A percentile compares a stretch with the other conserved stretches of the same genome.
Conservation (phyloP, 208 protist species). For the Trypanosoma vivax region DNA sequence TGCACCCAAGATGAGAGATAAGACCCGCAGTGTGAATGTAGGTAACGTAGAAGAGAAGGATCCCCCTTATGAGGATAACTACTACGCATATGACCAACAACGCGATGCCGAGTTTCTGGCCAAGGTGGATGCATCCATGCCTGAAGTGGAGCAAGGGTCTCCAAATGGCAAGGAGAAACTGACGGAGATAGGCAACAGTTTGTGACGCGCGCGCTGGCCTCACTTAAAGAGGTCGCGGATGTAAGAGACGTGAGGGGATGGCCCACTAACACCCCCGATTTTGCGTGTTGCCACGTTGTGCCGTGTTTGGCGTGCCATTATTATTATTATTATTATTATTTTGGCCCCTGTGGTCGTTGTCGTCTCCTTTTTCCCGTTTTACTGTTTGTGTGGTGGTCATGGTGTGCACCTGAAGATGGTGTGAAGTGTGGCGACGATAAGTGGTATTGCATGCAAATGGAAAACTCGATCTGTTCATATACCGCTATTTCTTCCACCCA, state of each 20-base stretch:
- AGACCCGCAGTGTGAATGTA: constrained; percentile 6
- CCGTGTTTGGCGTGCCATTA: background rate
- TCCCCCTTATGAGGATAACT: constrained; percentile 24
- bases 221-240: too few relatives aligned
- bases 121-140: constrained; percentile 40
- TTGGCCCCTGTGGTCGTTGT: background rate
- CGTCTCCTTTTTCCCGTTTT: background rate
- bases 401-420: background rate
- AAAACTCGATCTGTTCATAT: too few relatives aligned
- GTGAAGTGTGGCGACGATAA: too few relatives aligned
- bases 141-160: constrained; percentile 48
- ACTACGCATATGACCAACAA: constrained; percentile 55
- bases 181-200: too few relatives aligned
- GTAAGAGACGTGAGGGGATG: too few relatives aligned
- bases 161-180: too few relatives aligned
- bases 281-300: too few relatives aligned
- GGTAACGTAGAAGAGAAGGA: background rate
- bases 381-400: constrained; percentile 4
- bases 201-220: background rate
- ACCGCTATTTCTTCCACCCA: too few relatives aligned
- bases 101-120: constrained; percentile 69
- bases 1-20: constrained; percentile 32
- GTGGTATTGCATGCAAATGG: too few relatives aligned
- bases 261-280: too few relatives aligned
- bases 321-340: background rate